Evolutionary conservation across 768 basidiomycete genomes (phyloP), one percentile per base, ranked within the genome.

Genomic region (Cystofilobasidium bisporidii): DNA sequence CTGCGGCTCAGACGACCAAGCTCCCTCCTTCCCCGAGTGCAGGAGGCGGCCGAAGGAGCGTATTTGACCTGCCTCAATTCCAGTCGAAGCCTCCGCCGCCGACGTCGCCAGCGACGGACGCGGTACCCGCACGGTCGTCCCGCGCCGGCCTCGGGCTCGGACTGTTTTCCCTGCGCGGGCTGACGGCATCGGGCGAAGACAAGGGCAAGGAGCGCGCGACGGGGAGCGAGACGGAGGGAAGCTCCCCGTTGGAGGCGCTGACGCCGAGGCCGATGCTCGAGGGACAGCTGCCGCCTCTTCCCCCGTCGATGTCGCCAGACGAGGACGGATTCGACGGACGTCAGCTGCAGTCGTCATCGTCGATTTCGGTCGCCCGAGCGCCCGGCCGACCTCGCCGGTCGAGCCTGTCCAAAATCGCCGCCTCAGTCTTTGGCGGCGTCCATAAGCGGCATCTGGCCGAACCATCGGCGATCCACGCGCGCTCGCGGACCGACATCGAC

Each of bases 1-100:
- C 43, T 17, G 43, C 18, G 10, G 43, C 43, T 8, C 8, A 5
- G 36, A 36, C 36, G 36, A 24, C 48, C 11, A 5, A 3, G n/a
- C 48, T 50, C 26, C 10, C 22, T 10, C 20, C 48, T 3, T 20
- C 48, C 10, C 48, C 14, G 26, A n/a, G n/a, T n/a, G n/a, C n/a
- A n/a, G n/a, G n/a, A 32, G 20, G 11, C 20, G n/a, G 47, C 47
- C 3, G 53, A 10, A 3, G 28, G 30, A 56, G 53, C 30, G 53
- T 56, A 10, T 56, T 56, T 20, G 53, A 56, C 53, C 28, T 56
- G 15, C 53, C 53, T 9, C 53, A 56, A 28, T 56, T 56, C 53
- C 17, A 9, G 3, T n/a, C n/a, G n/a, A n/a, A n/a, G n/a, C n/a
- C n/a, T n/a, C 18, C 28, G 2, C 53, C 12, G n/a, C 32, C 53